Base-by-base conservation (phyloP, 306 rosid species). In the Pachyrhizus erosus region DNA sequence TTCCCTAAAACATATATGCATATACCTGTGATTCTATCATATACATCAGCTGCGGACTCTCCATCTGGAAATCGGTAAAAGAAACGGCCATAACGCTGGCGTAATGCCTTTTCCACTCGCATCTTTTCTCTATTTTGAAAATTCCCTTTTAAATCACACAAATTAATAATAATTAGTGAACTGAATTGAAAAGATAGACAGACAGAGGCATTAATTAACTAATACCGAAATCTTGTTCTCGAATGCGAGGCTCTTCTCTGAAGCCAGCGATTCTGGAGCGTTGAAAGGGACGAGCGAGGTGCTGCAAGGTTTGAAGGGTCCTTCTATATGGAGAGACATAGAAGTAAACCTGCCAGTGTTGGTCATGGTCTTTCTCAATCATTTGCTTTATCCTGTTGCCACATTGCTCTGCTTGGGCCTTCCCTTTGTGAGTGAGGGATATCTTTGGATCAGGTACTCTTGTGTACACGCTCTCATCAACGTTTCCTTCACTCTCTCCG, bases 1-100 rank as follows among this genome's bases (percentile, higher is more conserved):
- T 49, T 51, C 33, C 18, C 18, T 0, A 73, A 69, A 73, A 0
- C 2, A 29, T 3, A 15, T 2, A 61, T 18, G 1, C 27, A 21
- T 3, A 57, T 70, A 92, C 98, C 97, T 57, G 98, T 93, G 75
- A 95, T 91, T 86, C 99, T 91, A 18, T 95, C 99, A 42, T 95
- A 95, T 62, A 95, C 99, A 87, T 95, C 99, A 11, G 98, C 98
- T 1, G 99, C 98, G 1, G 98, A 95, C 86, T 95, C 98, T 23
- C 98, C 99, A 48, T 95, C 60, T 0, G 99, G 97, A 84, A 95
- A 95, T 37, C 99, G 89, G 54, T 89, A 95, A 84, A 95, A 95
- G 92, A 95, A 95, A 14, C 98, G 90, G n/a, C 98, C 98, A 70
- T 93, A 95, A 33, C 72, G 89, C 79, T 77, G 31, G 13, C 99